Base-by-base conservation (phyloP, 345 rosid genomes). In the Acer negundo region DNA sequence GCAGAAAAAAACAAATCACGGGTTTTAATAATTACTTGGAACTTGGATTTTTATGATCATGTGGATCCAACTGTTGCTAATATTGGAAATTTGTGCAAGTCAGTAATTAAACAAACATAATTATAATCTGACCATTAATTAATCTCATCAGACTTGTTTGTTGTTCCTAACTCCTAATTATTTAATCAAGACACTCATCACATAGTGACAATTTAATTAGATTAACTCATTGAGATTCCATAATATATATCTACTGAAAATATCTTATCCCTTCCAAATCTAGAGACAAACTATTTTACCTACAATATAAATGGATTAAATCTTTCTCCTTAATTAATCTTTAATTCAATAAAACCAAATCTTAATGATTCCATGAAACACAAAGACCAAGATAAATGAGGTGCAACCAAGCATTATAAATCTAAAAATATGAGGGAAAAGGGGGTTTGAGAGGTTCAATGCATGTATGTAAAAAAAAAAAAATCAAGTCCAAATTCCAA, bases 1-100 rank as follows among this genome's bases (percentile, higher is more conserved):
- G 62, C 47, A 69, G 19, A 13, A 11, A 69, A 22, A 47, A 69
- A 47, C 31, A 71, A 55, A 71, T 59, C 67, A 73, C 55, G 15
- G 56, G 22, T 73, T 61, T 59, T 61, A 3, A 72, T 58, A 58
- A n/a, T 6, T 28, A 31, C 63, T 31, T 28, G 24, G 28, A 47
- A 31, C 74, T 61, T 71, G 28, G 19, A 68, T 15, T 20, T 40
- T 53, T 58, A 16, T 58, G 10, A 72, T 72, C 66, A 23, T 59
- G 62, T 22, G 67, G 46, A 44, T 42, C 67, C 55, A 58, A 12
- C 11, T 38, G 31, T 56, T 56, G 62, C 62, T n/a, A 56, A 10
- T 46, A 61, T 40, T 13, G 20, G 55, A 73, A 59, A 51, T 73
- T 6, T 35, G 47, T n/a, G 26, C 23, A 5, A 61, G 20, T 72